Evolutionary conservation across 1,284 basidiomycete species (phyloP), one percentile per base, ranked within the genome.

Genomic region (Rhodotorula sp.): DNA sequence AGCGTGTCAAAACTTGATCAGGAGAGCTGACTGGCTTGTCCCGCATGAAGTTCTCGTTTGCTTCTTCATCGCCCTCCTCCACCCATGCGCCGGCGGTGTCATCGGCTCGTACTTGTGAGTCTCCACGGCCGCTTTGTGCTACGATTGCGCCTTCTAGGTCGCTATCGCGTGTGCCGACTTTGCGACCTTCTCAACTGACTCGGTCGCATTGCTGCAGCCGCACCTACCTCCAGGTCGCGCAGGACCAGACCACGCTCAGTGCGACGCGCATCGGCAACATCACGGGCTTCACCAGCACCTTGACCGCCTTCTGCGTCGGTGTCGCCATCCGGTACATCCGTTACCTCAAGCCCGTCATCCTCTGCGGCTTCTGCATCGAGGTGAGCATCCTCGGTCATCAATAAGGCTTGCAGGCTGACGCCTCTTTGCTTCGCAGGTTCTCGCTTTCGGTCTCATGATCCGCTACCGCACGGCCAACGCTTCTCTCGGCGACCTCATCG

Each of bases 51-150:
- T 82, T 67, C 75, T 82, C 61, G 75, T 78, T 42, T 77, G 76
- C 67, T 67, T 78, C 52, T 42, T 80, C 56, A 78, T 82, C 63
- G 79, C 79, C 4, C 58, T 81, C 19, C 70, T 80, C 57, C 80
- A 81, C 71, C 81, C 81, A 3, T 74, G 78, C 25, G 79, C 79
- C 0, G 81, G 81, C 9, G 67, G 79, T n/a, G 78, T 80, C 63
- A 79, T 78, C 68, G 74, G 71, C 10, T 78, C 77, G 2, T 81
- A 81, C 71, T 74, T 81, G 46, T 79, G 72, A 65, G 80, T 78
- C 34, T 78, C 63, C 66, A 66, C 62, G 48, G 67, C 49, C 21
- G 8, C 4, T 1, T 12, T 8, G 16, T 42, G 49, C 0, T 14
- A n/a, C 1, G 7, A 9, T n/a, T 41, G 17, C n/a, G 53, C 42